A percentile compares a stretch with the other conserved stretches of the same genome.
These are phyloP conservation scores for Pseudocercospora eumusae DNA, from an alignment of 2,329 filamentous ascomycete species.

Conservation along the genomic window DNA sequence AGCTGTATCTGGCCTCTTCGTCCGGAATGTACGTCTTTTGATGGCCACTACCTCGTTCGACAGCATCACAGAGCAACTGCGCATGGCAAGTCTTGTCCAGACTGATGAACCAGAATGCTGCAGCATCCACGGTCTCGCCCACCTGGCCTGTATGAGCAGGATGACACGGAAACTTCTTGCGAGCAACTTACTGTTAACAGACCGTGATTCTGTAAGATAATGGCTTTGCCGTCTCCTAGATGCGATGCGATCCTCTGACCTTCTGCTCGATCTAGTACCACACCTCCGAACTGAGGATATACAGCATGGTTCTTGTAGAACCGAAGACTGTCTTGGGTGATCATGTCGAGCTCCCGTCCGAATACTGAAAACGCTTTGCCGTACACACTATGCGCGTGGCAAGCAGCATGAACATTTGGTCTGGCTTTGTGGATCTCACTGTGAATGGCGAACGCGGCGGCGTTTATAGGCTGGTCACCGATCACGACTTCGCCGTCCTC, in stretches of 20 bases:
- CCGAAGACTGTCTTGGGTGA: constrained; percentile 51
- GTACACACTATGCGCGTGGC: constrained; percentile 49
- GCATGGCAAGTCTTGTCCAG: constrained; percentile 51
- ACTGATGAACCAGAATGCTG: constrained; percentile 50
- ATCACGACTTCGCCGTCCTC: constrained; percentile 46
- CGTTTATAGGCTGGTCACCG: constrained; percentile 48
- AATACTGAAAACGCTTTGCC: constrained; percentile 53
- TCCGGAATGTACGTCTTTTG: constrained; percentile 47
- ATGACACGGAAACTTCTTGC: neutral
- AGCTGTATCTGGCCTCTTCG: constrained; percentile 44
- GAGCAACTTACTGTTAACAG: constrained; percentile 45
- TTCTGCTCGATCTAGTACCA: constrained; percentile 49
- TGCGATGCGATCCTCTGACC: constrained; percentile 46
- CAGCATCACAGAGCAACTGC: constrained; percentile 49
- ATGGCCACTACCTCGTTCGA: constrained; percentile 43
- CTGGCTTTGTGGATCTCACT: constrained; percentile 44
- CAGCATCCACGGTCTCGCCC: constrained; percentile 46
- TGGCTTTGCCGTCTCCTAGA: constrained; percentile 44
- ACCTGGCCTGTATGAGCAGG: constrained; percentile 26
- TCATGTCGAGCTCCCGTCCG: constrained; percentile 49
- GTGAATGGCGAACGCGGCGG: constrained; percentile 51
- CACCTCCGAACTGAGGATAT: constrained; percentile 50
- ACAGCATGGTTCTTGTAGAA: constrained; percentile 48
- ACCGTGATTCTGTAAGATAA: constrained; percentile 48
- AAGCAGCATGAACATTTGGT: constrained; percentile 46